Conservation (phyloP, 148 eudicot species). For the Rhododendron griersonianum region DNA sequence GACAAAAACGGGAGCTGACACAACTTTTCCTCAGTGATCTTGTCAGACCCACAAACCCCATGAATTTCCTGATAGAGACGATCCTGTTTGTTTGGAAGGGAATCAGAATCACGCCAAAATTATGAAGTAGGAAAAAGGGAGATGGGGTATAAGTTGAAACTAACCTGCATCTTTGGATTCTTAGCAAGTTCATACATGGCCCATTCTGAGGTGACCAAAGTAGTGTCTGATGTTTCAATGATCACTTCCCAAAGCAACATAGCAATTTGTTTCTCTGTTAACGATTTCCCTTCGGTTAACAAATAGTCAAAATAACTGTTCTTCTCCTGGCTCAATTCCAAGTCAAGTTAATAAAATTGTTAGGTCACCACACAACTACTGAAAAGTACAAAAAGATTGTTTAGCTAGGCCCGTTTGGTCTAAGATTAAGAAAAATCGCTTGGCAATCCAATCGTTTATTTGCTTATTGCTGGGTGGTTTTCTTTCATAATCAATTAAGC, state of each 20-base stretch:
- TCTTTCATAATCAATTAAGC: not conserved
- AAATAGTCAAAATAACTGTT: slow-evolving; percentile 56
- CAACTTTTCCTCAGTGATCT: slow-evolving; percentile 61
- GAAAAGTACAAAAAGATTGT: too few species aligned
- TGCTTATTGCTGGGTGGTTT: not conserved
- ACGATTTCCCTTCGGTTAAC: slow-evolving; percentile 46
- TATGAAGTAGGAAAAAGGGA: too few species aligned
- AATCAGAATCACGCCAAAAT: not conserved
- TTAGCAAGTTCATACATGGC: slow-evolving; percentile 88
- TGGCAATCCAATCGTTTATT: not conserved
- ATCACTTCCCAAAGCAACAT: slow-evolving; percentile 89
- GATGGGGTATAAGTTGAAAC: not conserved
- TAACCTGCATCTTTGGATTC: slow-evolving; percentile 69
- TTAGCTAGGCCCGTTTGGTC: not conserved
- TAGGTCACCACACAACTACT: not conserved
- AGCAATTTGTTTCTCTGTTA: slow-evolving; percentile 55
- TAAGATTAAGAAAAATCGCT: not conserved
- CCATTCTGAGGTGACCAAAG: slow-evolving; percentile 80
- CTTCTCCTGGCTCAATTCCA: slow-evolving; percentile 33
- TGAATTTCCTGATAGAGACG: slow-evolving; percentile 50
- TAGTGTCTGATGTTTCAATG: slow-evolving; percentile 84
- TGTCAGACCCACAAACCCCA: slow-evolving; percentile 59
- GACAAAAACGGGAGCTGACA: slow-evolving; percentile 58
- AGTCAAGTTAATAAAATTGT: not conserved
- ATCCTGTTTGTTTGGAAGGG: slow-evolving; percentile 30